These are phyloP conservation scores for Albatrellus ellisii DNA, from an alignment of 768 basidiomycete species.

Conservation along the genomic window DNA sequence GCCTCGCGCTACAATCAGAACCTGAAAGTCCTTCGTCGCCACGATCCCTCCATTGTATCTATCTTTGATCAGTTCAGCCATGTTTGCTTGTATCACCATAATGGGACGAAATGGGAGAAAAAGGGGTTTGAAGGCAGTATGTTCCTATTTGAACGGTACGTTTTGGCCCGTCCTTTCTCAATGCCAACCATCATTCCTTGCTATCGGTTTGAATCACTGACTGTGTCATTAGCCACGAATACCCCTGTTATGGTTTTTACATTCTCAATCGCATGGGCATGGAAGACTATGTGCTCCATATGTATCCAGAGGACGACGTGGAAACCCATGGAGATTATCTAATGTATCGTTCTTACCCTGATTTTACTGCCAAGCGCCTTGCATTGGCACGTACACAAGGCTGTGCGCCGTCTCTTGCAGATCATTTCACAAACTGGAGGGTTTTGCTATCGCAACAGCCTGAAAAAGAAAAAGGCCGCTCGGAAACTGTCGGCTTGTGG, in stretches of 20 bases:
- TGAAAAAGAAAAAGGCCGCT: constrained; percentile 48
- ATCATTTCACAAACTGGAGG: constrained; percentile 28
- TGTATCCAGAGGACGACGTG: constrained; percentile 72
- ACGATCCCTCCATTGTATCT: constrained; percentile 66
- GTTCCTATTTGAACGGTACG: constrained; percentile 79
- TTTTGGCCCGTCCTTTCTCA: constrained; percentile 5
- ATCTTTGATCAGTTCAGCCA: constrained; percentile 85
- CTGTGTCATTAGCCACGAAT: constrained; percentile 38
- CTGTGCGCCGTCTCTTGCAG: constrained; percentile 18
- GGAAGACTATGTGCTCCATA: constrained; percentile 61
- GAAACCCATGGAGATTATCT: constrained; percentile 48
- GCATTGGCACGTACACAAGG: constrained; percentile 16
- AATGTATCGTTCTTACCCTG: constrained; percentile 63
- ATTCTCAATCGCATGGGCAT: constrained; percentile 73
- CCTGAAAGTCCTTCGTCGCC: constrained; percentile 65
- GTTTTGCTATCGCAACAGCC: constrained; percentile 27
- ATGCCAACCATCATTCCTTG: background rate
- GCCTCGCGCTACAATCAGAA: constrained; percentile 60
- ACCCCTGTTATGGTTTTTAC: constrained; percentile 77
- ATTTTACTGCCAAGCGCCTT: constrained; percentile 37
- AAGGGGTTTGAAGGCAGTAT: constrained; percentile 80
- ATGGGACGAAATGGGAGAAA: constrained; percentile 69
- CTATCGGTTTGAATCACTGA: background rate
- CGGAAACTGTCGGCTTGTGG: constrained; percentile 61
- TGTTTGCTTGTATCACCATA: constrained; percentile 70